These are phyloP conservation scores for Boletus bicolor DNA, from an alignment of 768 basidiomycete species.

Conservation along the genomic window DNA sequence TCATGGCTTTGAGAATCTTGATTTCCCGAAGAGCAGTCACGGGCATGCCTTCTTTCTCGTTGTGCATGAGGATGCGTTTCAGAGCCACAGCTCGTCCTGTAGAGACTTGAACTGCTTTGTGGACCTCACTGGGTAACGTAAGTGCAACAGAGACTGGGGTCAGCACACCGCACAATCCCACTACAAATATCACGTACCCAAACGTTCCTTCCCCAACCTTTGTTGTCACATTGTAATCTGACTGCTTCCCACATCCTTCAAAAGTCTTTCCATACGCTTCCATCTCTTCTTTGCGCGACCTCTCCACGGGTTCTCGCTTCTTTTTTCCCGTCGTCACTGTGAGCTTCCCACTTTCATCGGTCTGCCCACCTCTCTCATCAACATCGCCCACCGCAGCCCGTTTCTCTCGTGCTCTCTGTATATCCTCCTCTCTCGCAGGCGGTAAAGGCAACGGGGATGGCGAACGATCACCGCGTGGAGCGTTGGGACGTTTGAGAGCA, in stretches of 20 bases:
- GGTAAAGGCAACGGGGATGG: constrained; percentile 39
- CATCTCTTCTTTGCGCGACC: constrained; percentile 62
- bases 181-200: constrained; percentile 56
- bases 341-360: not conserved
- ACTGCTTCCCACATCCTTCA: constrained; percentile 64
- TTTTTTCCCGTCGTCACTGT: constrained; percentile 16
- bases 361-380: constrained; percentile 6
- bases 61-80: constrained; percentile 95
- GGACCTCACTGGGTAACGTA: constrained; percentile 66
- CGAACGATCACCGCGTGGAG: constrained; percentile 46
- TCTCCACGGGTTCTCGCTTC: constrained; percentile 44
- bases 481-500: constrained; percentile 42
- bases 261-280: constrained; percentile 67
- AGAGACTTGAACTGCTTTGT: constrained; percentile 71
- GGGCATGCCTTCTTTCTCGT: constrained; percentile 95
- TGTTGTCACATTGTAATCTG: constrained; percentile 75
- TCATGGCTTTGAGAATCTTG: constrained; percentile 88
- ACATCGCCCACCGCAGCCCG: constrained; percentile 9
- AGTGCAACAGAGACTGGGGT: constrained; percentile 1
- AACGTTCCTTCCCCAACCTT: constrained; percentile 98
- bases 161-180: constrained; percentile 6
- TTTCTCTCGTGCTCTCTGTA: constrained; percentile 27
- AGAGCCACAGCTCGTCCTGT: constrained; percentile 72
- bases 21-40: constrained; percentile 97
- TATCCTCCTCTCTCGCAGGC: constrained; percentile 28